These are phyloP conservation scores for Vigna reflexopilosa DNA, from an alignment of 306 rosid species.

Conservation along the genomic window DNA sequence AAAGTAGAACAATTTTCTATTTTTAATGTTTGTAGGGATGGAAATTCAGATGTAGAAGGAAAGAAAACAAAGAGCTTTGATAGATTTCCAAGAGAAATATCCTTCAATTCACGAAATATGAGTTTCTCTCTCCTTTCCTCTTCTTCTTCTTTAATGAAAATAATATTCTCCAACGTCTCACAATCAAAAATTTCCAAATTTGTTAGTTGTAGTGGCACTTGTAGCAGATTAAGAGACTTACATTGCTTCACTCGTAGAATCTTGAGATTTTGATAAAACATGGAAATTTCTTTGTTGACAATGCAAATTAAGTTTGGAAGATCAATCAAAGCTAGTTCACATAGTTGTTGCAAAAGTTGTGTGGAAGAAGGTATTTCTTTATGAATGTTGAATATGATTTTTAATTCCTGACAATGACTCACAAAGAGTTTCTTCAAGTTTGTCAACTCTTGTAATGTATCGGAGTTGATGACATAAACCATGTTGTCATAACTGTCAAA, in stretches of 20 bases:
- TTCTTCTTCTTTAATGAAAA: neutral
- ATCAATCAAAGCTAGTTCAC: neutral
- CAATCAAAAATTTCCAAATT: neutral
- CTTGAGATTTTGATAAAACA: neutral
- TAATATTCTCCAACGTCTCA: neutral
- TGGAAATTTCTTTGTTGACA: neutral
- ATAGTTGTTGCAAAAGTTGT: neutral
- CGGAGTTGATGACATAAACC: neutral
- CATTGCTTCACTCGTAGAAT: neutral
- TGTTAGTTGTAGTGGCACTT: neutral
- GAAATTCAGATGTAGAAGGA: neutral
- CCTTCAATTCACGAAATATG: neutral
- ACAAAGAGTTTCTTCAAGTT: conserved; percentile 34
- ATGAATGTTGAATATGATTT: too few relatives aligned
- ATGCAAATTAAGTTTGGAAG: neutral
- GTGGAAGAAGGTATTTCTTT: too few relatives aligned
- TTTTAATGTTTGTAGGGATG: conserved; percentile 1
- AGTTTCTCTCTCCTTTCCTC: neutral
- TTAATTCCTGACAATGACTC: too few relatives aligned
- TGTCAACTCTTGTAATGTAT: neutral
- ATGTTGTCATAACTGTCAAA: conserved; percentile 17
- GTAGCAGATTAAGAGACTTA: neutral
- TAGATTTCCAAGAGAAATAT: neutral
- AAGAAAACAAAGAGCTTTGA: neutral
- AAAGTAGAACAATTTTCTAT: neutral